Base-by-base conservation (phyloP, 257 asterid species). In the Linderniella brevidens region DNA sequence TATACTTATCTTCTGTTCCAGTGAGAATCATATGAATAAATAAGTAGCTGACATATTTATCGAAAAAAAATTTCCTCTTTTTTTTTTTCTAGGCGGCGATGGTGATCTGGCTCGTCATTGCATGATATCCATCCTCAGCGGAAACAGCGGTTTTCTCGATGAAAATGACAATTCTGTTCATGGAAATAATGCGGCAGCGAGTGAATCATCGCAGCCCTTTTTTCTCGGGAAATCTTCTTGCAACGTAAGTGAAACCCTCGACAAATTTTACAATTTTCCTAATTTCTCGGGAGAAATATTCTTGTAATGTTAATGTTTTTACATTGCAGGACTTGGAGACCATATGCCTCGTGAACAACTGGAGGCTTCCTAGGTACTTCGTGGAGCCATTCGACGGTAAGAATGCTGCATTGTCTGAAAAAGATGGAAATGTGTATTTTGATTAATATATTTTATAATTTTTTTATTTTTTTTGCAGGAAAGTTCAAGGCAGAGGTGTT, bases 261-360 rank as follows among this genome's bases (percentile, higher is more conserved):
- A 17, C 13, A 2, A 1, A n/a, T 38, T n/a, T 8, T 38, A 11
- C 8, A 2, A 11, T n/a, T 38, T 41, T 25, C 32, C 32, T 25
- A 25, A 25, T 25, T 12, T 20, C 25, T n/a, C 32, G 32, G 6
- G 6, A 25, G 32, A 25, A 25, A 25, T 11, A 15, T 25, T 39
- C 46, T 13, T 15, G 14, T 41, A 25, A 44, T 40, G 3, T 0
- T 19, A 52, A n/a, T 19, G 8, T 14, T 3, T 50, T 37, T 48
- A 29, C 50, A 13, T 46, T 52, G 44, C 61, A 69, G 81, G 72
- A 64, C 50, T 58, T 74, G 70, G 70, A 61, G 63, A 58, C 42
- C 19, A 61, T 49, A 13, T 61, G 77, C 48, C 19, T 32, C 11
- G 58, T 49, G 53, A 74, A 74, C 46, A 53, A 58, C 60, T 74